Evolutionary conservation across 768 basidiomycete species (phyloP).

Genomic region (Glaciozyma martinii): DNA sequence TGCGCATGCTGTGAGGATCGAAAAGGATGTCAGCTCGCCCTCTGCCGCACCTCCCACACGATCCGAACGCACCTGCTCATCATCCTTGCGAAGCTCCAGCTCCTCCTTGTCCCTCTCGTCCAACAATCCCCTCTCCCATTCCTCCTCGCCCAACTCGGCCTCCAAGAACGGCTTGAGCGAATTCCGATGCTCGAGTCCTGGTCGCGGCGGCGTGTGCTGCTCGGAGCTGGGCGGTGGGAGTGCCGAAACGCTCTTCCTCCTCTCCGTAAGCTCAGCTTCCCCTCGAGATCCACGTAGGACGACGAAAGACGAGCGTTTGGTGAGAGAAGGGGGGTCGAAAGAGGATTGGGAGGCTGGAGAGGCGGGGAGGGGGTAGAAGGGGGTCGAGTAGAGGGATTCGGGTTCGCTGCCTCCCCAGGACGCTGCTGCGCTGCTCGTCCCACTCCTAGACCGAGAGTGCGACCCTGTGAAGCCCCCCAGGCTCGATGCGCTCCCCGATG

Average conservation of each 20-base stretch:
- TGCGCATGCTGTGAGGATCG: background rate
- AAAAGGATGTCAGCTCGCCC: background rate
- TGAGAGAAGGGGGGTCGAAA: background rate
- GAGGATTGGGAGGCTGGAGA: background rate
- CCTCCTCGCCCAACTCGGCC: slow-evolving; percentile 18
- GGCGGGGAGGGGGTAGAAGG: background rate
- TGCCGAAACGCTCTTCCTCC: background rate
- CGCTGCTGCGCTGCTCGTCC: background rate
- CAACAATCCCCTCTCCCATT: slow-evolving; percentile 26
- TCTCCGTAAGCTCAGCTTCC: slow-evolving; percentile 23
- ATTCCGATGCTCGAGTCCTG: slow-evolving; percentile 20
- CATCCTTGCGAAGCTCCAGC: background rate
- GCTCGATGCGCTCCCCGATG: background rate
- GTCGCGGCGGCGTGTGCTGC: background rate
- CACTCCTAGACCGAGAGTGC: background rate
- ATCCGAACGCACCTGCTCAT: background rate
- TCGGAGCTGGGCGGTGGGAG: background rate
- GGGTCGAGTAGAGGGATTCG: background rate
- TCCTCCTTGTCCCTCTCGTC: slow-evolving; percentile 17
- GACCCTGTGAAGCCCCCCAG: background rate
- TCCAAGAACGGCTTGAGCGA: slow-evolving; percentile 29
- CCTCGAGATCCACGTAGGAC: slow-evolving; percentile 26
- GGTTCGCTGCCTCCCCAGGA: background rate
- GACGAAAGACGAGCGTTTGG: slow-evolving; percentile 27
- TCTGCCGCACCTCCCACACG: background rate